Evolutionary conservation across 2,329 filamentous ascomycete genomes (phyloP).

Genomic region (Epichloe brachyelytri): DNA sequence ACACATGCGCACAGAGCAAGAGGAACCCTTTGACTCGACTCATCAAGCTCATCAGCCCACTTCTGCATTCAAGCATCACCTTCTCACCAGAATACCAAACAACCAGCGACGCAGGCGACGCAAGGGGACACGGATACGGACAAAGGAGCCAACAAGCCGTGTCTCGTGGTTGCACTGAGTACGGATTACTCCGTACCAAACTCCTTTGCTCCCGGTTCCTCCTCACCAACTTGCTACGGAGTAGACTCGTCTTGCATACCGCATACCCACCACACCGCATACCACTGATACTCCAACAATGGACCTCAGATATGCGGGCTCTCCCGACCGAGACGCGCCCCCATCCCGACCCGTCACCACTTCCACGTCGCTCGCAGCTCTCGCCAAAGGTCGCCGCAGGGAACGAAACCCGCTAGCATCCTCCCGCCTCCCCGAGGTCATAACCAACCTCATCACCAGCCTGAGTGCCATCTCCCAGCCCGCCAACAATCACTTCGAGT

Average conservation of each 20-base stretch:
- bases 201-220: neutral
- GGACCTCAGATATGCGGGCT: constrained; percentile 11
- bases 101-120: too few species aligned
- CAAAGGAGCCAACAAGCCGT: neutral
- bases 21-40: too few species aligned
- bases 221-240: neutral
- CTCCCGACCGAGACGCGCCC: constrained; percentile 13
- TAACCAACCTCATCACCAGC: constrained; percentile 56
- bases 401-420: constrained; percentile 8
- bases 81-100: neutral
- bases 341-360: constrained; percentile 17
- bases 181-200: neutral
- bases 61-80: neutral
- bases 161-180: neutral
- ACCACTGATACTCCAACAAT: constrained; percentile 6
- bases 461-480: constrained; percentile 56
- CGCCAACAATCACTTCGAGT: constrained; percentile 57
- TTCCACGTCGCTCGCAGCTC: constrained; percentile 4
- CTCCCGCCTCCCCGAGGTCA: constrained; percentile 55
- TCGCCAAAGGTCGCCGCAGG: constrained; percentile 7
- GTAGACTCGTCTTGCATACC: neutral
- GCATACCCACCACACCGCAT: neutral
- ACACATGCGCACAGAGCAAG: too few species aligned
- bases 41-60: neutral
- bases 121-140: too few species aligned